These are phyloP conservation scores for Rhodotorula mucilaginosa DNA, from an alignment of 1,284 basidiomycete genomes.

Conservation along the genomic window DNA sequence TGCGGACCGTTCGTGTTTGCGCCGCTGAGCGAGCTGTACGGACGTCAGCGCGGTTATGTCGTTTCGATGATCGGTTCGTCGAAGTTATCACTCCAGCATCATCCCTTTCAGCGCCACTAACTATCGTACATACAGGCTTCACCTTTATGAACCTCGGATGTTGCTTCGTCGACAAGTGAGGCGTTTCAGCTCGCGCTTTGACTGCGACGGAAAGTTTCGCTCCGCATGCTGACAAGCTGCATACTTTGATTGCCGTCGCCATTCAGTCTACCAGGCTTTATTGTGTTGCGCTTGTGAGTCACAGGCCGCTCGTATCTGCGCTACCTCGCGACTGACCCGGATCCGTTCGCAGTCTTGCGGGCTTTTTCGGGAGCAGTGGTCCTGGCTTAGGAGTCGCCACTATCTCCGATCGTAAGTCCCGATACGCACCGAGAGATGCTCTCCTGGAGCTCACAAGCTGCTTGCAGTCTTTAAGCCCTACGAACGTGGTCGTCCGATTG, in stretches of 20 bases:
- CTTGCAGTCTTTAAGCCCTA: conserved; percentile 42
- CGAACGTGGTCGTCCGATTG: conserved; percentile 48
- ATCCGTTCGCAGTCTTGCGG: conserved; percentile 44
- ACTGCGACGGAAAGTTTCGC: background rate
- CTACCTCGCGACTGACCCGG: background rate
- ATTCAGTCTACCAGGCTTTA: conserved; percentile 45
- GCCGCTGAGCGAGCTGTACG: conserved; percentile 53
- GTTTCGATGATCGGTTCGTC: conserved; percentile 31
- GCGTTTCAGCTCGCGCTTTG: no score
- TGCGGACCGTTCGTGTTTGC: conserved; percentile 54
- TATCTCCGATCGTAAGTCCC: conserved; percentile 45
- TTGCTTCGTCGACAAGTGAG: conserved; percentile 7
- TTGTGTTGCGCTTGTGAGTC: conserved; percentile 48
- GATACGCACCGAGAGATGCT: background rate
- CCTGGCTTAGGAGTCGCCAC: conserved; percentile 50
- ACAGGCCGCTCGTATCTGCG: no score
- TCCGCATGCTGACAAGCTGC: background rate
- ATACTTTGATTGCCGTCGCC: no score
- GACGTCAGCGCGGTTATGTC: conserved; percentile 51
- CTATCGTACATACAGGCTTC: conserved; percentile 41
- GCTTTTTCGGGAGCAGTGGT: conserved; percentile 48
- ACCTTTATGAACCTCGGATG: conserved; percentile 33
- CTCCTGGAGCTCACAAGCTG: background rate
- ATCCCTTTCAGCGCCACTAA: no score
- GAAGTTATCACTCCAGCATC: no score